These are phyloP conservation scores for Puccinia hordei DNA, from an alignment of 1,284 basidiomycete genomes.

Conservation along the genomic window DNA sequence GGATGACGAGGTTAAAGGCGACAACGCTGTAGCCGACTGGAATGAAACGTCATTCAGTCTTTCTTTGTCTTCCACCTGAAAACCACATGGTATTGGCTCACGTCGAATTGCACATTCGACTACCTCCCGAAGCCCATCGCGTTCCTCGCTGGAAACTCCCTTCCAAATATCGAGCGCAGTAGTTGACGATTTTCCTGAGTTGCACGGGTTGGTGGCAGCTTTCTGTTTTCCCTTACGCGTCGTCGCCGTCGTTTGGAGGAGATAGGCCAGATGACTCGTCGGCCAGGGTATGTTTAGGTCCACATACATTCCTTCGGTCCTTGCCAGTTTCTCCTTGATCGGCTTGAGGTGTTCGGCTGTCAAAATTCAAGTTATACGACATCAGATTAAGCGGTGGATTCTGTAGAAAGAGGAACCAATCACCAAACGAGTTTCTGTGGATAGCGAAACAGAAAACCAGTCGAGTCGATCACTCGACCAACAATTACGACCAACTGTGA, in stretches of 20 bases:
- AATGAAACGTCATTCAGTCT: not conserved
- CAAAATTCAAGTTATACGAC: no score
- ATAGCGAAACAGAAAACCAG: no score
- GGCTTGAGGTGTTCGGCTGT: no score
- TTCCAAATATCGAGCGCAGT: conserved; percentile 31
- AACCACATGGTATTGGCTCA: not conserved
- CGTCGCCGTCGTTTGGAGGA: not conserved
- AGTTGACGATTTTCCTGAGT: not conserved
- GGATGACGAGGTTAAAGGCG: conserved; percentile 46
- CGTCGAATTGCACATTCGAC: conserved; percentile 31
- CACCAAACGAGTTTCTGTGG: no score
- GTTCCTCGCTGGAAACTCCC: not conserved
- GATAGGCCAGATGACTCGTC: conserved; percentile 20
- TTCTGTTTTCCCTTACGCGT: conserved; percentile 17
- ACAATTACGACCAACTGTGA: no score
- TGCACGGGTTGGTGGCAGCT: not conserved
- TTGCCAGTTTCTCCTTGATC: no score
- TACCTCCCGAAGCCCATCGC: not conserved
- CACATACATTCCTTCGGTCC: conserved; percentile 38
- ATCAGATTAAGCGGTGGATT: no score
- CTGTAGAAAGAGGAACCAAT: no score
- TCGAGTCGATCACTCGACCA: no score
- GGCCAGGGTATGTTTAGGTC: conserved; percentile 48
- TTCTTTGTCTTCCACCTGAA: no score
- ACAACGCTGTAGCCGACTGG: conserved; percentile 34